Conservation (phyloP, 371 early-diverging fungal genomes). For the Sporodiniella umbellata region DNA sequence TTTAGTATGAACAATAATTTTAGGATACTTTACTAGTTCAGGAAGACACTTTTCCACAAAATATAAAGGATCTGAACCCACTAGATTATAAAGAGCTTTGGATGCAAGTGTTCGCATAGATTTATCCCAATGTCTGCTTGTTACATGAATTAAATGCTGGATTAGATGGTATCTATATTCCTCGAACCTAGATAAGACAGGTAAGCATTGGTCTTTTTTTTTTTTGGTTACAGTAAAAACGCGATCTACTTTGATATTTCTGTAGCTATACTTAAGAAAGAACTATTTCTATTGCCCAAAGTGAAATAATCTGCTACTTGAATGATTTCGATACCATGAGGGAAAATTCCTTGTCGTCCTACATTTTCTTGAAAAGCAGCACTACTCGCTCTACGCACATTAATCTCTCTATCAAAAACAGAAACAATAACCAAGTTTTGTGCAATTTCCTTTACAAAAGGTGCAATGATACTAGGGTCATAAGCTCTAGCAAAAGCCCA, state of each 20-base stretch:
- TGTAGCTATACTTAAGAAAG: conserved; percentile 65
- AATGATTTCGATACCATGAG: conserved; percentile 91
- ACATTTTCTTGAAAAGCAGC: conserved; percentile 98
- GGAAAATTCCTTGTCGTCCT: conserved; percentile 90
- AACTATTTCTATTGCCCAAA: conserved; percentile 77
- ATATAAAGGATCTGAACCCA: conserved; percentile 53
- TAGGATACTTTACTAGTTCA: conserved; percentile 23
- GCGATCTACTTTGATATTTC: conserved; percentile 70
- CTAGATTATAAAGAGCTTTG: conserved; percentile 63
- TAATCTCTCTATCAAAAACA: conserved; percentile 91
- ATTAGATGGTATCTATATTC: conserved; percentile 75
- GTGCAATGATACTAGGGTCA: conserved; percentile 64
- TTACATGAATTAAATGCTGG: conserved; percentile 61
- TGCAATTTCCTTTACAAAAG: conserved; percentile 63
- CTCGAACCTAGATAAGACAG: conserved; percentile 50
- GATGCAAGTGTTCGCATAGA: conserved; percentile 75
- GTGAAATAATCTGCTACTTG: conserved; percentile 89
- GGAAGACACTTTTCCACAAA: conserved; percentile 51
- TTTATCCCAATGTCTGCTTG: conserved; percentile 86
- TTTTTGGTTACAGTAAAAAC: no score
- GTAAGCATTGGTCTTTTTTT: not conserved
- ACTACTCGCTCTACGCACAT: conserved; percentile 91
- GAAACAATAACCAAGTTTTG: conserved; percentile 74
- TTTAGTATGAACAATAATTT: no score
- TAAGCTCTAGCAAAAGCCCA: conserved; percentile 97